Conservation (phyloP, 768 basidiomycete species). For the Filobasidium wieringae region DNA sequence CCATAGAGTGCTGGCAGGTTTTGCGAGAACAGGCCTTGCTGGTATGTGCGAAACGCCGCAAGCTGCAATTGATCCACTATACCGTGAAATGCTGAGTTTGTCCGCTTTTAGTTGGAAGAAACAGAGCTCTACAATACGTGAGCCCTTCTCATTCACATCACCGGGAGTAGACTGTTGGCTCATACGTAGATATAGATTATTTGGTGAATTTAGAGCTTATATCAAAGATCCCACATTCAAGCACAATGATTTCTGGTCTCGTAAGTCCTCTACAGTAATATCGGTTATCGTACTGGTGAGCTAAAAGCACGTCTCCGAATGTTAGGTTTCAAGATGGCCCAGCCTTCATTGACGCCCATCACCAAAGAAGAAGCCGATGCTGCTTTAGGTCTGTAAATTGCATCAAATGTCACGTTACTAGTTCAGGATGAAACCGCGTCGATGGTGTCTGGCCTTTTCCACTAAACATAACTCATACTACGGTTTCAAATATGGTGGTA, state of each 20-base stretch:
- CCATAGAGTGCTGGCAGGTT: constrained; percentile 59
- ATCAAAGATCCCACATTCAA: constrained; percentile 28
- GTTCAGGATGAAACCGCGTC: background rate
- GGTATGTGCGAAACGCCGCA: constrained; percentile 41
- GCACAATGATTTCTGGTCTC: constrained; percentile 35
- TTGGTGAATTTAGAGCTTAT: constrained; percentile 21
- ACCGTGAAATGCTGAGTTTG: background rate
- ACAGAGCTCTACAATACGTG: constrained; percentile 35
- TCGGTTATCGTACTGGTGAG: too few species aligned
- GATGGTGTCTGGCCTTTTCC: background rate
- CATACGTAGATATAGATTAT: constrained; percentile 8
- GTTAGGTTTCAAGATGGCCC: constrained; percentile 28
- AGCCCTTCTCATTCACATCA: background rate
- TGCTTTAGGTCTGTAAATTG: constrained; percentile 22
- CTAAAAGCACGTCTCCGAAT: background rate
- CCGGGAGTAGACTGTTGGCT: background rate
- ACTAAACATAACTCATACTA: too few species aligned
- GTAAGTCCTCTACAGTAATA: constrained; percentile 16
- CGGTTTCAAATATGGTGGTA: too few species aligned
- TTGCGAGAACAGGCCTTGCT: constrained; percentile 57
- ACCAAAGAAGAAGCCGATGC: constrained; percentile 28
- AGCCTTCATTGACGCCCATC: constrained; percentile 22
- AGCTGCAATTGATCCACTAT: background rate
- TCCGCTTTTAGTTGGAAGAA: constrained; percentile 24
- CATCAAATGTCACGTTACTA: too few species aligned